These are phyloP conservation scores for Furcasterigmium furcatum DNA, from an alignment of 2,329 filamentous ascomycete species.

Conservation along the genomic window DNA sequence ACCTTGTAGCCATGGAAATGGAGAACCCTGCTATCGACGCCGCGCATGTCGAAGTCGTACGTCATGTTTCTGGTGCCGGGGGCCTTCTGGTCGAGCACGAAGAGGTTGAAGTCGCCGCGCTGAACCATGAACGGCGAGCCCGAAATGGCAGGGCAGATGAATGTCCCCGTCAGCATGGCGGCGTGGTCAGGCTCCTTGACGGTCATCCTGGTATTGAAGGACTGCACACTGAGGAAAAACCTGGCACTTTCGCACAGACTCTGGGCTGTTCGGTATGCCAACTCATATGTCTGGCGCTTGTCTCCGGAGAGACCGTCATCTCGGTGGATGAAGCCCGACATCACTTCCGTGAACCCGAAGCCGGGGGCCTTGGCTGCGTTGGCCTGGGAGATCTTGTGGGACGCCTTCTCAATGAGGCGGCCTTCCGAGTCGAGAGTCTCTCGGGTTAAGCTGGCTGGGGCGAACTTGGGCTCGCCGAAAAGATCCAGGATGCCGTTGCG, in stretches of 20 bases:
- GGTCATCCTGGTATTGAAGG: slow-evolving; percentile 47
- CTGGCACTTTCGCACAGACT: slow-evolving; percentile 53
- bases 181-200: slow-evolving; percentile 44
- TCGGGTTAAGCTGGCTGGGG: slow-evolving; percentile 7
- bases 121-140: slow-evolving; percentile 60
- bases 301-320: slow-evolving; percentile 36
- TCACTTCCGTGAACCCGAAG: slow-evolving; percentile 61
- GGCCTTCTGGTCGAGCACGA: slow-evolving; percentile 47
- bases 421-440: slow-evolving; percentile 28
- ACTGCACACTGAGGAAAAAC: slow-evolving; percentile 56
- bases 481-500: slow-evolving; percentile 49
- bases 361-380: slow-evolving; percentile 41
- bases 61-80: slow-evolving; percentile 57
- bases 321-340: slow-evolving; percentile 58
- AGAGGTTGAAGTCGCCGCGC: slow-evolving; percentile 54
- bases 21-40: slow-evolving; percentile 46
- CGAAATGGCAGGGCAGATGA: slow-evolving; percentile 50
- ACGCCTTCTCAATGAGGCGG: slow-evolving; percentile 29
- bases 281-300: slow-evolving; percentile 47
- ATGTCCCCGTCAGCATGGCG: slow-evolving; percentile 55
- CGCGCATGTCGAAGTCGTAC: slow-evolving; percentile 60
- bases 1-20: slow-evolving; percentile 62
- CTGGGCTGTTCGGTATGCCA: slow-evolving; percentile 48
- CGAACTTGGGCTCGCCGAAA: slow-evolving; percentile 44
- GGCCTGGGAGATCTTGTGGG: slow-evolving; percentile 36